phyloP scores from a whole-genome alignment of 257 asterid genomes.

The Ballota nigra region DNA sequence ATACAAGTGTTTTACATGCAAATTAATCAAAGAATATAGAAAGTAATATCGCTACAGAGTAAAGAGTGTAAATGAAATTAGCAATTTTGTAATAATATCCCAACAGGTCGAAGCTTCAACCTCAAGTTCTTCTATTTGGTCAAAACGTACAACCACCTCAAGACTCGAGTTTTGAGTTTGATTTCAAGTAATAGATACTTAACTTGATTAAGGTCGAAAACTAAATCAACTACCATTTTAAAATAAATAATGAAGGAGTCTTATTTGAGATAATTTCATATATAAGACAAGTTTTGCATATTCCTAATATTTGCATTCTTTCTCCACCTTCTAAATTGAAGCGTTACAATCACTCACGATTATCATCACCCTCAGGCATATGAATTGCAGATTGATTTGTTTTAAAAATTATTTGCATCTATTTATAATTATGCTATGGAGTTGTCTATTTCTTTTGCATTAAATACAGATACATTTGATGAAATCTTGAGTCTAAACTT shows the following conservation, averaged over 20 bases:
- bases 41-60: constrained; percentile 13
- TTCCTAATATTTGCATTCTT: not conserved
- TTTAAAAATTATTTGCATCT: not conserved
- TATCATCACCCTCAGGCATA: not conserved
- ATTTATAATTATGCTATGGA: not conserved
- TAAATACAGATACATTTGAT: constrained; percentile 2
- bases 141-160: not conserved
- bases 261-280: too few relatives aligned
- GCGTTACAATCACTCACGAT: too few relatives aligned
- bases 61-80: not conserved
- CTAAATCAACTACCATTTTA: not conserved
- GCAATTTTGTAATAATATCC: not conserved
- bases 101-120: constrained; percentile 12
- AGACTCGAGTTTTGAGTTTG: not conserved
- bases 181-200: not conserved
- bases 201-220: not conserved
- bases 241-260: too few relatives aligned
- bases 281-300: too few relatives aligned
- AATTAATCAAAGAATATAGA: constrained; percentile 24
- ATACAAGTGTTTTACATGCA: constrained; percentile 24
- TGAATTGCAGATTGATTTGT: not conserved
- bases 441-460: not conserved
- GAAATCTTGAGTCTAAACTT: not conserved
- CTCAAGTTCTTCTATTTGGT: constrained; percentile 19
- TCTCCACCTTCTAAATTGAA: not conserved